phyloP scores from a whole-genome alignment of 1,139 yeast species.

The Geotrichum aggregatum region DNA sequence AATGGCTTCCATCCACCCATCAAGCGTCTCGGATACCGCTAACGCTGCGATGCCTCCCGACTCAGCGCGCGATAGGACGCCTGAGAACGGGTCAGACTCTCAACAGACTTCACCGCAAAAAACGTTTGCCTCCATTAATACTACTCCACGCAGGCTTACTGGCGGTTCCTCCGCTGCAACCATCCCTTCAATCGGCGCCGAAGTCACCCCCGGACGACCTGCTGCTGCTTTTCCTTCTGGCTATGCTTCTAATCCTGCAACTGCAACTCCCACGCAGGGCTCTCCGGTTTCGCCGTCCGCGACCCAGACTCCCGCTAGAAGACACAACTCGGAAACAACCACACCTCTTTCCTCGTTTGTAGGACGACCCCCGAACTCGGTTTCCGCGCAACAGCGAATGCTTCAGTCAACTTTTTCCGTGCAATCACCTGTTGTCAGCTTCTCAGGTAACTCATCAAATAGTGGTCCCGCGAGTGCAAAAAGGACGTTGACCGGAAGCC shows the following conservation, averaged over 20 bases:
- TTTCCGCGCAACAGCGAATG: constrained; percentile 18
- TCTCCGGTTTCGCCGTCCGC: constrained; percentile 11
- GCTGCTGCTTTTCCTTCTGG: no score
- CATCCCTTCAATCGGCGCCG: not conserved
- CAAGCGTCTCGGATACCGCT: constrained; percentile 5
- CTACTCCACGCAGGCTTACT: constrained; percentile 11
- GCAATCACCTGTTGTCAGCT: not conserved
- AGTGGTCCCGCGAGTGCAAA: constrained; percentile 1
- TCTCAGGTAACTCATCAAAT: not conserved
- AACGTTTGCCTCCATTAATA: constrained; percentile 9
- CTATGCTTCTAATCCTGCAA: not conserved
- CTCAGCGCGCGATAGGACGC: constrained; percentile 1
- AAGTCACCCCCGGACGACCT: not conserved
- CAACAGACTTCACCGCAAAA: constrained; percentile 1
- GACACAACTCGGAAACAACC: constrained; percentile 1
- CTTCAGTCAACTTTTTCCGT: constrained; percentile 18
- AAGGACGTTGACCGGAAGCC: constrained; percentile 9
- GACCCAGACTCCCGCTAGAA: not conserved
- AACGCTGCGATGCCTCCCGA: constrained; percentile 2
- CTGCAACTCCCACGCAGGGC: not conserved
- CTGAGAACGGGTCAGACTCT: constrained; percentile 9
- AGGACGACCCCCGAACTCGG: constrained; percentile 18
- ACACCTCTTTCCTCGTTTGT: constrained; percentile 11
- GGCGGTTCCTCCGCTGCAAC: constrained; percentile 1
- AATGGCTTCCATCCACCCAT: constrained; percentile 18